Percentiles rank a stretch among this genome's conserved stretches.
Evolutionary conservation across 1,284 basidiomycete genomes (phyloP).

Genomic region (Golubevia pallescens): DNA sequence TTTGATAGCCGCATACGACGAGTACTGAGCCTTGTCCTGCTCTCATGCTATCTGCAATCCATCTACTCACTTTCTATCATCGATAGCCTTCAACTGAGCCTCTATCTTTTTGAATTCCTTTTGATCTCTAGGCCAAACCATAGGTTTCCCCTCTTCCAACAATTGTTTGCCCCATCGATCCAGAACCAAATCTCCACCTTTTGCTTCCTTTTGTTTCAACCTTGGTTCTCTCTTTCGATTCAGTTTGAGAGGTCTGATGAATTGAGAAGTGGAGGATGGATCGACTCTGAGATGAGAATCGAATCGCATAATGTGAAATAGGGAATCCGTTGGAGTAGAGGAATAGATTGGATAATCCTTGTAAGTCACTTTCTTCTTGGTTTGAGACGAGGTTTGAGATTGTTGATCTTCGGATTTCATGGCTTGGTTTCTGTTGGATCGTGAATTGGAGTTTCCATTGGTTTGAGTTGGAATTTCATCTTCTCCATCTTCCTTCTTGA

Average conservation of each 20-base stretch:
- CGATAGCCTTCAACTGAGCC: background rate
- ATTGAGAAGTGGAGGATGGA: slow-evolving; percentile 44
- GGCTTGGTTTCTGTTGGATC: too few species aligned
- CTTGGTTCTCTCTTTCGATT: slow-evolving; percentile 60
- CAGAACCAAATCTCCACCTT: slow-evolving; percentile 46
- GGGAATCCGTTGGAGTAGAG: too few species aligned
- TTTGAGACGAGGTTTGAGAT: background rate
- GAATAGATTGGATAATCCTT: too few species aligned
- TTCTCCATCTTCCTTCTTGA: background rate
- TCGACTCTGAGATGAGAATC: slow-evolving; percentile 51
- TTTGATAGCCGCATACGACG: too few species aligned
- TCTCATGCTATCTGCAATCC: too few species aligned
- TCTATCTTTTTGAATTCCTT: background rate
- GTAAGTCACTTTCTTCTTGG: too few species aligned
- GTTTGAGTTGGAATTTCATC: background rate
- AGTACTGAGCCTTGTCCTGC: too few species aligned
- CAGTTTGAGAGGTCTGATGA: slow-evolving; percentile 56
- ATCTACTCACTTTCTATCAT: too few species aligned
- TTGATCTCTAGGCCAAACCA: slow-evolving; percentile 31
- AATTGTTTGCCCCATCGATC: slow-evolving; percentile 50
- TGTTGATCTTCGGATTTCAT: background rate
- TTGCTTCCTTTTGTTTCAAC: slow-evolving; percentile 43
- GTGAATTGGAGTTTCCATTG: background rate
- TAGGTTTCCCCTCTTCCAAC: slow-evolving; percentile 37
- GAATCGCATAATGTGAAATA: slow-evolving; percentile 51